Percentiles rank a stretch among this genome's conserved stretches.
Evolutionary conservation across 2,329 filamentous ascomycete species (phyloP).

Genomic region (Ilyonectria destructans): DNA sequence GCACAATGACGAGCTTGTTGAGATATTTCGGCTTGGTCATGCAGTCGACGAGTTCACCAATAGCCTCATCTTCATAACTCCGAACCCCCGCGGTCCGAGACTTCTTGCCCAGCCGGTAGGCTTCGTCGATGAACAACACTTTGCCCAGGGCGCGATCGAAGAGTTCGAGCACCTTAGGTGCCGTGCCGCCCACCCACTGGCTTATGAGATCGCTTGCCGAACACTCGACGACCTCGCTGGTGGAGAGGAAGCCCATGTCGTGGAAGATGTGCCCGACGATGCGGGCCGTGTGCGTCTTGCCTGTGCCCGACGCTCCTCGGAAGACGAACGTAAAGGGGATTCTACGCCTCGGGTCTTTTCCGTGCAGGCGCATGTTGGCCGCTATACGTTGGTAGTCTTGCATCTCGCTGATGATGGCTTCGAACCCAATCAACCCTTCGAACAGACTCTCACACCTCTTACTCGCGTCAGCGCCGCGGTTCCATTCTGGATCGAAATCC

Average conservation of each 20-base stretch:
- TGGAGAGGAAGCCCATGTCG: constrained; percentile 76
- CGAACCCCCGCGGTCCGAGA: constrained; percentile 56
- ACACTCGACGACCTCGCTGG: constrained; percentile 72
- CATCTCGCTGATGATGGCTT: constrained; percentile 67
- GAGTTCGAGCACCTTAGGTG: constrained; percentile 69
- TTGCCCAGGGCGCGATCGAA: constrained; percentile 74
- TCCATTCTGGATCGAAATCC: neutral
- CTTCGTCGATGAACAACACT: constrained; percentile 60
- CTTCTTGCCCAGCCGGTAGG: neutral
- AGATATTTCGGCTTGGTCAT: constrained; percentile 26
- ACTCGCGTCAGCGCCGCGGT: neutral
- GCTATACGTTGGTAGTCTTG: constrained; percentile 67
- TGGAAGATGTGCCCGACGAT: constrained; percentile 81
- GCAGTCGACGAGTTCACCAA: constrained; percentile 24
- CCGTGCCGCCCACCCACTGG: constrained; percentile 76
- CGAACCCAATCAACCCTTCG: constrained; percentile 51
- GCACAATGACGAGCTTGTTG: constrained; percentile 31
- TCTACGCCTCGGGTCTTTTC: constrained; percentile 40
- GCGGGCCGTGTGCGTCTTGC: constrained; percentile 77
- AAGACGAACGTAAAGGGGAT: constrained; percentile 78
- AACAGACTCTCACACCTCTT: neutral
- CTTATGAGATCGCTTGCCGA: constrained; percentile 78
- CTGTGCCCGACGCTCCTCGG: constrained; percentile 73
- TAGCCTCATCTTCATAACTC: constrained; percentile 16
- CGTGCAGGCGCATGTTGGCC: neutral